Conservation (phyloP, 768 basidiomycete genomes). For the Exidia glandulosa region DNA sequence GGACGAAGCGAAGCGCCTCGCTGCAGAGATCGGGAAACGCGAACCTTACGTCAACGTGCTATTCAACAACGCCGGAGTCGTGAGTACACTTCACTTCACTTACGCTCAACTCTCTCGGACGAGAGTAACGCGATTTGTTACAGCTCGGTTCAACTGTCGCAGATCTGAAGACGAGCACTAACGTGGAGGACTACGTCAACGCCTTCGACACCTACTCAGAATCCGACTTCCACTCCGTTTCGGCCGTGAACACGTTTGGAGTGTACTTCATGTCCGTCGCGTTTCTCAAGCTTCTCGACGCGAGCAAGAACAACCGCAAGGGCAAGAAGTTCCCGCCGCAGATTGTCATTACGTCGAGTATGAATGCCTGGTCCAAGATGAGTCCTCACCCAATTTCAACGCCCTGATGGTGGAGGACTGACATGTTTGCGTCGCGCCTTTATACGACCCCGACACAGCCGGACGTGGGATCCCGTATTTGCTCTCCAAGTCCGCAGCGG, state of each 20-base stretch:
- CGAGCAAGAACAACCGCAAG: slow-evolving; percentile 27
- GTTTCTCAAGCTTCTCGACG: slow-evolving; percentile 42
- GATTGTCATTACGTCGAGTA: slow-evolving; percentile 38
- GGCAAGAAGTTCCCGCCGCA: slow-evolving; percentile 31
- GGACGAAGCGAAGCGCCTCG: slow-evolving; percentile 33
- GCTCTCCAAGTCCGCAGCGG: slow-evolving; percentile 37
- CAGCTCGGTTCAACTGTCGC: not conserved
- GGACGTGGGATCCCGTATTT: slow-evolving; percentile 35
- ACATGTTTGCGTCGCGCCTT: not conserved
- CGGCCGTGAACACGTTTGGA: slow-evolving; percentile 31
- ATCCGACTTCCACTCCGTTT: slow-evolving; percentile 25
- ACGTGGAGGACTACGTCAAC: slow-evolving; percentile 27
- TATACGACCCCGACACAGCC: slow-evolving; percentile 29
- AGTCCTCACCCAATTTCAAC: not conserved
- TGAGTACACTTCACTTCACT: slow-evolving; percentile 2
- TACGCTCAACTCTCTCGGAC: slow-evolving; percentile 7
- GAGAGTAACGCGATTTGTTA: slow-evolving; percentile 21
- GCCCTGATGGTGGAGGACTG: no score
- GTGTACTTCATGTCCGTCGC: slow-evolving; percentile 48
- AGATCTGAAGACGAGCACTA: slow-evolving; percentile 7
- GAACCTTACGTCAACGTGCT: slow-evolving; percentile 32
- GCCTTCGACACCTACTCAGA: slow-evolving; percentile 28
- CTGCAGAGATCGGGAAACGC: slow-evolving; percentile 26
- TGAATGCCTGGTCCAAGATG: slow-evolving; percentile 44
- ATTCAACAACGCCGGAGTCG: slow-evolving; percentile 36